Base-by-base conservation (phyloP, 176 grass and related monocot species). In the Pontederia paniculata region DNA sequence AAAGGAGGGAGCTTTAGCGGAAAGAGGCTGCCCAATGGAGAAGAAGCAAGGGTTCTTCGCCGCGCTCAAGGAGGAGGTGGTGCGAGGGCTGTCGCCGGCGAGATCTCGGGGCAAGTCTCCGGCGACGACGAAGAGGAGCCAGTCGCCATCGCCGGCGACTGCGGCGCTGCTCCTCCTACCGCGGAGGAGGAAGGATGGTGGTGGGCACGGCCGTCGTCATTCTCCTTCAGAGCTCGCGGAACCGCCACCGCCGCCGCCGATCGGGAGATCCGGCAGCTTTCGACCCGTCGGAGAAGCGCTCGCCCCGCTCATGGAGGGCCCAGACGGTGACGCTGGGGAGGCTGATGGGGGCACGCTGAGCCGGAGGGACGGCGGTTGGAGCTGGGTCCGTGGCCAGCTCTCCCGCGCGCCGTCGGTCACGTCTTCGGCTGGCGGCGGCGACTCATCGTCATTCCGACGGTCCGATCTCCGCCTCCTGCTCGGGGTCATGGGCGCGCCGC, bases 11-110 rank as follows among this genome's bases (percentile, higher is more conserved):
- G 43, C 45, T 31, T 64, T 2, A 9, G 60, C 18, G 10, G 31
- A 31, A 41, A 8, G 28, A 21, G 54, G 8, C 72, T 79, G 57
- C 2, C 21, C 17, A n/a, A 81, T 89, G 86, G 77, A 89, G 58
- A 89, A 81, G 81, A 89, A 84, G 77, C 86, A 75, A 21, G 86
- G 86, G 19, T 89, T 84, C 71, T 89, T 89, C 77, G 65, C 67
- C 17, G 50, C 85, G 31, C 70, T 88, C 0, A 85, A 80, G 66
- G 80, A 88, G 17, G 85, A 84, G 81, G 81, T 84, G 23, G 81
- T 89, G 58, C 61, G 86, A 0, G 86, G 86, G 0, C 63, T 89
- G 2, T 89, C 86, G 48, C 86, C 86, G 58, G 70, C 77, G 63
- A 37, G 15, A 17, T 17, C 8, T 9, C 2, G 31, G 57, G 57